A percentile compares a stretch with the other conserved stretches of the same genome.
These are phyloP conservation scores for Mucor racemosus DNA, from an alignment of 371 early-diverging fungal species.

Conservation along the genomic window DNA sequence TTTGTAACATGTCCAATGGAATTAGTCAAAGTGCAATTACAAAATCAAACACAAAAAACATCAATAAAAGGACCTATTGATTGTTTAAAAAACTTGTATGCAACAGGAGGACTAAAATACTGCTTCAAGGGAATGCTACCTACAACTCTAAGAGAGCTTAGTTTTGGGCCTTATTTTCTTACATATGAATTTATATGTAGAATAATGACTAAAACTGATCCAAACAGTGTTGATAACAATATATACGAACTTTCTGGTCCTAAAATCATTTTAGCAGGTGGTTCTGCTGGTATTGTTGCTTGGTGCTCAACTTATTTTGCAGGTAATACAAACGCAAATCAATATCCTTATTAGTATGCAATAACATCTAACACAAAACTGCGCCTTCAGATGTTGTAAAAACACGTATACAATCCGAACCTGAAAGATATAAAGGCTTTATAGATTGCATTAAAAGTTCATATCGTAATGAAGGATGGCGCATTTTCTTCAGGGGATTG, in stretches of 20 bases:
- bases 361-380: background rate
- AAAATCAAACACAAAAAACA: slow-evolving; percentile 50
- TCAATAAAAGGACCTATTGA: slow-evolving; percentile 60
- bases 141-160: slow-evolving; percentile 72
- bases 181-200: slow-evolving; percentile 70
- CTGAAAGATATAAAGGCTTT: slow-evolving; percentile 60
- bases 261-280: slow-evolving; percentile 73
- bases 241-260: slow-evolving; percentile 53
- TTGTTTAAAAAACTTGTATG: slow-evolving; percentile 61
- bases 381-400: slow-evolving; percentile 72
- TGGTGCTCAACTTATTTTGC: slow-evolving; percentile 83
- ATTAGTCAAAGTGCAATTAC: slow-evolving; percentile 68
- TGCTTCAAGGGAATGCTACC: slow-evolving; percentile 66
- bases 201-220: slow-evolving; percentile 27
- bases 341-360: background rate
- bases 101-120: slow-evolving; percentile 63
- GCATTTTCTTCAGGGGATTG: slow-evolving; percentile 72
- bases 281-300: slow-evolving; percentile 75
- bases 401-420: slow-evolving; percentile 73
- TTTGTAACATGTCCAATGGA: slow-evolving; percentile 70
- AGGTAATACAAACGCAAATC: slow-evolving; percentile 34
- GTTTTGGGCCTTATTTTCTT: slow-evolving; percentile 81
- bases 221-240: background rate
- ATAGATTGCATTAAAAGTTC: slow-evolving; percentile 56
- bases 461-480: slow-evolving; percentile 64